Evolutionary conservation across 2,329 filamentous ascomycete species (phyloP), one percentile per base, ranked within the genome.

Genomic region (Fusarium neocosmosporiellum): DNA sequence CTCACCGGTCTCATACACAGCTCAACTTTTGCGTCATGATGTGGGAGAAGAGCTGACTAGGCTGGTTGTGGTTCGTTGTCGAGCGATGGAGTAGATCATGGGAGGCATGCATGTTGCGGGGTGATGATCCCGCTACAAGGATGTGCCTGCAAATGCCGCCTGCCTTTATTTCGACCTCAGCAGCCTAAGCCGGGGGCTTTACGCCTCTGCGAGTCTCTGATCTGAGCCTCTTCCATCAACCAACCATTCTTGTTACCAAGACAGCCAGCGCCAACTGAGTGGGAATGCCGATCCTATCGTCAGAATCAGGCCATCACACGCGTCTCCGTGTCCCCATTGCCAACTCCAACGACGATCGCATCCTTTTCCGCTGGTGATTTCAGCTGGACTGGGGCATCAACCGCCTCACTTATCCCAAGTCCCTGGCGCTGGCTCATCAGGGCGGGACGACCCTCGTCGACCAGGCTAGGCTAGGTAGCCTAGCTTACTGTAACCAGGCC

Each of bases 321-420:
- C 50, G 61, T 54, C 34, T 27, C 46, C n/a, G 8, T 13, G 27
- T 41, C 31, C 11, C 41, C 8, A 34, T 55, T 57, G 14, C 24
- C n/a, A 9, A 18, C 22, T 33, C 18, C 4, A 22, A 43, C 48
- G 34, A n/a, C 46, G 46, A 34, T 58, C 61, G 11, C 27, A 31
- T 58, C 59, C 24, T 33, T 18, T 37, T 53, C 59, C 20, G 31
- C 24, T 37, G 9, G 31, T 24, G 31, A 22, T 31, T 53, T 61
- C 59, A 53, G 41, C 59, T 61, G 16, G 9, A 29, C 29, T 29
- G 41, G 31, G 39, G 10, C 29, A 29, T 53, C 27, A 18, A 41
- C 41, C 41, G 61, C 46, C 61, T 66, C 54, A 22, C 63, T 61
- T 43, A 46, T 57, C 59, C 63, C 63, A 59, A 59, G 34, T 58